Evolutionary conservation across 768 basidiomycete genomes (phyloP).

Genomic region (Auriscalpium microsporum): DNA sequence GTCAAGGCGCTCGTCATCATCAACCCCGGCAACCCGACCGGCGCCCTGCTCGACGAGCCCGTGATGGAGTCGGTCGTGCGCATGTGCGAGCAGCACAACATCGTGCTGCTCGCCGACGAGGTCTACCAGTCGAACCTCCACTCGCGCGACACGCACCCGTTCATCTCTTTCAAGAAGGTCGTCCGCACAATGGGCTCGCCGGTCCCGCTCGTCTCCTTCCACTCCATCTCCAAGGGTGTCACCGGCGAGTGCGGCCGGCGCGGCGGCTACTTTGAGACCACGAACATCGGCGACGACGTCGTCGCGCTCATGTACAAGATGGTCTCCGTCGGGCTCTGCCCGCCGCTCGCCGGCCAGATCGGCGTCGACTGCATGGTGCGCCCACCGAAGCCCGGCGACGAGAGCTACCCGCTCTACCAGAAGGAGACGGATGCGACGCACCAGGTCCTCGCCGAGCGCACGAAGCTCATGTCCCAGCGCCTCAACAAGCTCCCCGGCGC

Average conservation of each 20-base stretch:
- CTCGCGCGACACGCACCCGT: constrained; percentile 53
- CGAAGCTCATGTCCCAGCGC: constrained; percentile 62
- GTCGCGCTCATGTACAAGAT: constrained; percentile 93
- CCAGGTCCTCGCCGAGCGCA: constrained; percentile 61
- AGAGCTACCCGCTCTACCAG: constrained; percentile 73
- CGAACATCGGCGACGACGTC: constrained; percentile 71
- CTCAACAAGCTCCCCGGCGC: constrained; percentile 82
- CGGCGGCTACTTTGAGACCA: constrained; percentile 92
- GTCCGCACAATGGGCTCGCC: constrained; percentile 59
- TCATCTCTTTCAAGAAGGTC: constrained; percentile 91
- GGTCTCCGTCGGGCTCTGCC: constrained; percentile 84
- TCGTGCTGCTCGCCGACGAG: constrained; percentile 93
- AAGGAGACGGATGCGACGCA: constrained; percentile 79
- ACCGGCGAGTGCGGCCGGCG: constrained; percentile 95
- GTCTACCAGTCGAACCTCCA: constrained; percentile 98
- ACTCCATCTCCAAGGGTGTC: constrained; percentile 96
- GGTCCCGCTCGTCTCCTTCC: constrained; percentile 87
- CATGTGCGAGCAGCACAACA: constrained; percentile 74
- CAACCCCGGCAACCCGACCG: constrained; percentile 98
- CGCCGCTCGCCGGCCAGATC: constrained; percentile 85
- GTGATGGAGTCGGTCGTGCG: constrained; percentile 73
- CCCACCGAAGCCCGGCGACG: constrained; percentile 69
- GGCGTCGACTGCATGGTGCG: constrained; percentile 93
- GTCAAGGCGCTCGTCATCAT: constrained; percentile 91
- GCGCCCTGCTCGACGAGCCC: constrained; percentile 62